A percentile compares a stretch with the other conserved stretches of the same genome.
phyloP scores from a whole-genome alignment of 1,284 basidiomycete species.

The Termitomyces sp. region DNA sequence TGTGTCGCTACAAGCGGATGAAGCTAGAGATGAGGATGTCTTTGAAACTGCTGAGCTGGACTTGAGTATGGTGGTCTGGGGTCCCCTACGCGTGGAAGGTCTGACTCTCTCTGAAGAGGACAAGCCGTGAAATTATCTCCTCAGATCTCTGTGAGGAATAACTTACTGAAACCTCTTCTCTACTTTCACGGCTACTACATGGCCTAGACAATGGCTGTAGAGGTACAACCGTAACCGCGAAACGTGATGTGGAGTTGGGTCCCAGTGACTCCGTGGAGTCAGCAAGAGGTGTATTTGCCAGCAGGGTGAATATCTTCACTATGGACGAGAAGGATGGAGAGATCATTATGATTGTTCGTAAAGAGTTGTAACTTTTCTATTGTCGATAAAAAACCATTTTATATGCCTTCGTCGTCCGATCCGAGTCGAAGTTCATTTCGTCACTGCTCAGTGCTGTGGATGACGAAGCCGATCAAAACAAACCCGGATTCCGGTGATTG shows the following conservation, averaged over 20 bases:
- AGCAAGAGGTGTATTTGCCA: conserved; percentile 32
- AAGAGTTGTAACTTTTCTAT: too few species aligned
- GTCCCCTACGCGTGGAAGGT: background rate
- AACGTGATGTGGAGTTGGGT: conserved; percentile 10
- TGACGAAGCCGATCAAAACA: too few species aligned
- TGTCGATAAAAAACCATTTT: too few species aligned
- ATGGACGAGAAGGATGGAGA: conserved; percentile 21
- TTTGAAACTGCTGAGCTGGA: background rate
- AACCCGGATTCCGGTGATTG: background rate
- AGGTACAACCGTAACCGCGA: conserved; percentile 8
- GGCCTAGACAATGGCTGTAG: conserved; percentile 7
- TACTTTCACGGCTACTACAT: background rate
- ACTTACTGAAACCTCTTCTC: conserved; percentile 5
- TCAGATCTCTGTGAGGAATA: too few species aligned
- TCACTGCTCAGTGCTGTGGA: too few species aligned
- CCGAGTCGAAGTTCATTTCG: too few species aligned
- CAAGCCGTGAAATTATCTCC: background rate
- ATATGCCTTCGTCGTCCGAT: too few species aligned
- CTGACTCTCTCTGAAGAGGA: background rate
- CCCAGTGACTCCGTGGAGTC: conserved; percentile 15
- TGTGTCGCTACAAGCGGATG: background rate
- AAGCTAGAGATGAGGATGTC: background rate
- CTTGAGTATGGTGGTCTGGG: background rate
- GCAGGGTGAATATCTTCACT: conserved; percentile 22
- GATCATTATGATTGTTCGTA: conserved; percentile 1